A percentile compares a stretch with the other conserved stretches of the same genome.
phyloP scores from a whole-genome alignment of 148 eudicot genomes.

The Rhododendron vialii region DNA sequence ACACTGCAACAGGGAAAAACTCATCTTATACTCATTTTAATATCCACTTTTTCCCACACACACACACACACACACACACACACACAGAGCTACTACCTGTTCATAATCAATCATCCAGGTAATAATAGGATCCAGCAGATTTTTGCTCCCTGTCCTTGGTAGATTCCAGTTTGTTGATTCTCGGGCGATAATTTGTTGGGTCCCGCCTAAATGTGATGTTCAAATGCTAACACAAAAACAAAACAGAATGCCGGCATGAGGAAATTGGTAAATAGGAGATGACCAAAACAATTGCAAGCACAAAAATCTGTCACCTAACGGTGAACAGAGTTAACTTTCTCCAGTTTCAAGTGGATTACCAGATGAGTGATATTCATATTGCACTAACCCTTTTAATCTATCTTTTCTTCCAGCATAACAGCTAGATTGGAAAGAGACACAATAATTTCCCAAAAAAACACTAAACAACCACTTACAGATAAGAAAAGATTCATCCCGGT shows the following conservation, averaged over 20 bases:
- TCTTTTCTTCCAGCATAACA: not conserved
- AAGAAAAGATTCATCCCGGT: conserved; percentile 93
- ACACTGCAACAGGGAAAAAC: not conserved
- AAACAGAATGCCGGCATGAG: not conserved
- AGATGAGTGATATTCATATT: not conserved
- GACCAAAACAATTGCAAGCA: not conserved
- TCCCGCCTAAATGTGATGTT: conserved; percentile 93
- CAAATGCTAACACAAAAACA: conserved; percentile 53
- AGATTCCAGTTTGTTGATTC: conserved; percentile 87
- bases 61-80: too few species aligned
- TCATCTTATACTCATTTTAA: not conserved
- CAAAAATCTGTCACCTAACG: not conserved
- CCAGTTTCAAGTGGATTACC: not conserved
- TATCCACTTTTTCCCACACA: not conserved
- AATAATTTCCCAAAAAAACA: not conserved
- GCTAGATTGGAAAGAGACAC: not conserved
- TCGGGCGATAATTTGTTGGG: conserved; percentile 84
- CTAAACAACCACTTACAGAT: conserved; percentile 49
- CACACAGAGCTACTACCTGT: conserved; percentile 19
- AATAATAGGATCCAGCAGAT: conserved; percentile 85
- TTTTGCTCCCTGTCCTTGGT: conserved; percentile 98
- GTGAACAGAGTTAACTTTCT: not conserved
- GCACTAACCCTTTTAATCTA: not conserved
- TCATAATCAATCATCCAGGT: conserved; percentile 24
- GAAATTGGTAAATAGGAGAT: not conserved